These are phyloP conservation scores for Ogataea salicorniae DNA, from an alignment of 805 yeast genomes.

Conservation along the genomic window DNA sequence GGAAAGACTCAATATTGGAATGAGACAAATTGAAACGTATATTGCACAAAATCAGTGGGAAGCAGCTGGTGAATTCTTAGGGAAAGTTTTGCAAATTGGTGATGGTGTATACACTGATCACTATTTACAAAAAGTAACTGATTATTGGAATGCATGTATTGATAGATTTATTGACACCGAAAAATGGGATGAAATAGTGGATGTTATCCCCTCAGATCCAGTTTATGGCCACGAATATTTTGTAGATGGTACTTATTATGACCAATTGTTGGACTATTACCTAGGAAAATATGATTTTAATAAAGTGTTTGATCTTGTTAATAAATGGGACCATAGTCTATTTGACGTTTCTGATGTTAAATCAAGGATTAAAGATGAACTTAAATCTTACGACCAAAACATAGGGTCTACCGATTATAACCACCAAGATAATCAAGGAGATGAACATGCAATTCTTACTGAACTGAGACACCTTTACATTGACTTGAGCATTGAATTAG, in stretches of 20 bases:
- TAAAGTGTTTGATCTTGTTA: conserved; percentile 38
- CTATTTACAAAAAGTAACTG: conserved; percentile 19
- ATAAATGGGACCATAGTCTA: conserved; percentile 53
- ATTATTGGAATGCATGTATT: conserved; percentile 66
- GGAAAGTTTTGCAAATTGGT: conserved; percentile 31
- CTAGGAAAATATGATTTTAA: conserved; percentile 31
- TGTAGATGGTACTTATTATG: conserved; percentile 38
- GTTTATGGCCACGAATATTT: conserved; percentile 19
- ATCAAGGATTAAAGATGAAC: conserved; percentile 41
- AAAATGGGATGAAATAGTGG: conserved; percentile 43
- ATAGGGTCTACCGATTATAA: not conserved
- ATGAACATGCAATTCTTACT: not conserved
- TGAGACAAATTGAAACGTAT: conserved; percentile 44
- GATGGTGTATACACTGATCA: conserved; percentile 18
- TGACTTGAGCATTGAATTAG: conserved; percentile 49
- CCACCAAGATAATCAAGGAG: not conserved
- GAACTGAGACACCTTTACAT: conserved; percentile 42
- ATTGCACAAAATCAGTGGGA: conserved; percentile 47
- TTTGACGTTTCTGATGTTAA: conserved; percentile 45
- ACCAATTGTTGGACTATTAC: conserved; percentile 42
- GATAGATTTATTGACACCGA: conserved; percentile 44
- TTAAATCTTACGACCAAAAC: conserved; percentile 25
- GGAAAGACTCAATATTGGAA: conserved; percentile 57
- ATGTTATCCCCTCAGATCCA: conserved; percentile 48
- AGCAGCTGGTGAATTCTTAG: conserved; percentile 47